Evolutionary conservation across 2,329 filamentous ascomycete species (phyloP).

Genomic region (Alternaria rosae): DNA sequence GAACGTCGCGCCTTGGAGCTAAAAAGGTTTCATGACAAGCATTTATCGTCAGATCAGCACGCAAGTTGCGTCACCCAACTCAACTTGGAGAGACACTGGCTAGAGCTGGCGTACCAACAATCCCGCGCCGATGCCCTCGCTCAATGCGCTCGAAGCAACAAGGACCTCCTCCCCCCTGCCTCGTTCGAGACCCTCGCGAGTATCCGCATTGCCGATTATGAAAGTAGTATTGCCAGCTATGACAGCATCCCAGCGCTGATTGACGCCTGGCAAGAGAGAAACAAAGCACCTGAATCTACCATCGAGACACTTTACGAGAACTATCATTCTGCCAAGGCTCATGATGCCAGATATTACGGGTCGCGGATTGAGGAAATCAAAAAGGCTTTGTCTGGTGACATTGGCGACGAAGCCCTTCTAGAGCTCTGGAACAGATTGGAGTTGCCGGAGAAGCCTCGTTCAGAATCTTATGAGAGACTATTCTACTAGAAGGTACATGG

Average conservation of each 20-base stretch:
- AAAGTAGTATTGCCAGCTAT: neutral
- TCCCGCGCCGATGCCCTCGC: conserved; percentile 10
- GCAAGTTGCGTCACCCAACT: conserved; percentile 12
- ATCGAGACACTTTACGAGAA: neutral
- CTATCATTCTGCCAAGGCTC: neutral
- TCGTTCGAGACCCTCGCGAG: conserved; percentile 1
- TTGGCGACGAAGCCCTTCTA: neutral
- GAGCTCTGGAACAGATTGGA: neutral
- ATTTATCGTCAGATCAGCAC: neutral
- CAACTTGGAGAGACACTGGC: conserved; percentile 1
- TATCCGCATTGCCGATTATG: neutral
- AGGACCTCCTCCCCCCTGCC: conserved; percentile 3
- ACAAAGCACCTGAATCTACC: neutral
- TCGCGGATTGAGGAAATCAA: neutral
- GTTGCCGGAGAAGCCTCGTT: neutral
- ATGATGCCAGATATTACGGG: neutral
- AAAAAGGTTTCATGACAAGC: neutral
- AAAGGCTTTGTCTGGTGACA: neutral
- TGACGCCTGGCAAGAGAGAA: neutral
- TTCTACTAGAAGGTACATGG: neutral
- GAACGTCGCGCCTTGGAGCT: neutral
- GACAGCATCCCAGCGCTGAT: neutral
- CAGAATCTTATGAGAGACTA: neutral
- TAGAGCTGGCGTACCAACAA: conserved; percentile 15
- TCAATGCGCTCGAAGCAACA: conserved; percentile 5